Evolutionary conservation across 768 basidiomycete genomes (phyloP).

Genomic region (Cystobasidiopsis lactophilus): DNA sequence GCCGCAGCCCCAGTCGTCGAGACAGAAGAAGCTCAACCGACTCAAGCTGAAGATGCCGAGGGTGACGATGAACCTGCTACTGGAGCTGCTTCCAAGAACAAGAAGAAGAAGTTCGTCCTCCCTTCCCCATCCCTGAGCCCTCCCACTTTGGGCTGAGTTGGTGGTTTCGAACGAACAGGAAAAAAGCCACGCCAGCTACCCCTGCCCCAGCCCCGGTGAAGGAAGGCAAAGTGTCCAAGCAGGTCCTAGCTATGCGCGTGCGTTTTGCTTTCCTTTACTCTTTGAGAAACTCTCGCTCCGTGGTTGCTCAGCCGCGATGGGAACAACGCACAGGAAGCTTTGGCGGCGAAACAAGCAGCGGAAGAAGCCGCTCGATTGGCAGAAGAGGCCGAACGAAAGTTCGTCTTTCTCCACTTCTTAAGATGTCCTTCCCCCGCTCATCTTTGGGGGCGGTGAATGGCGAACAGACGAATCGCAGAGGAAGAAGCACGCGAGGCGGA

Average conservation of each 20-base stretch:
- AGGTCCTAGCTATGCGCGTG: background rate
- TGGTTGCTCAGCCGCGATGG: too few relatives aligned
- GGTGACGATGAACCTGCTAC: conserved; percentile 10
- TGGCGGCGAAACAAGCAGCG: conserved; percentile 30
- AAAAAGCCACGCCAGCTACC: conserved; percentile 23
- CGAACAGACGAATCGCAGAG: conserved; percentile 56
- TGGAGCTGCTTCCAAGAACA: conserved; percentile 15
- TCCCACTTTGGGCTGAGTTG: background rate
- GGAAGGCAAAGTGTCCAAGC: background rate
- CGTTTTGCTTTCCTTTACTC: background rate
- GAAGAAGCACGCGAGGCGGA: conserved; percentile 78
- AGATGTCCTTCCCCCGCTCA: too few relatives aligned
- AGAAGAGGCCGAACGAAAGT: conserved; percentile 44
- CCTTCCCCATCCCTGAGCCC: background rate
- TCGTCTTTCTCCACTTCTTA: conserved; percentile 1
- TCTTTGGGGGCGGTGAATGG: too few relatives aligned
- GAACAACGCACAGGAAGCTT: background rate
- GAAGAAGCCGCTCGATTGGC: conserved; percentile 51
- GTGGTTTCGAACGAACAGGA: conserved; percentile 7
- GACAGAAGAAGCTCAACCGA: conserved; percentile 8
- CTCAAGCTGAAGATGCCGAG: conserved; percentile 9
- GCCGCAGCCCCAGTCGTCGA: conserved; percentile 16
- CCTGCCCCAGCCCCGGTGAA: conserved; percentile 14
- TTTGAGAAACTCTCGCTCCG: background rate
- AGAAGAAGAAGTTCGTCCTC: conserved; percentile 21